Base-by-base conservation (phyloP, 2,329 filamentous ascomycete genomes). In the Akanthomyces muscarius region DNA sequence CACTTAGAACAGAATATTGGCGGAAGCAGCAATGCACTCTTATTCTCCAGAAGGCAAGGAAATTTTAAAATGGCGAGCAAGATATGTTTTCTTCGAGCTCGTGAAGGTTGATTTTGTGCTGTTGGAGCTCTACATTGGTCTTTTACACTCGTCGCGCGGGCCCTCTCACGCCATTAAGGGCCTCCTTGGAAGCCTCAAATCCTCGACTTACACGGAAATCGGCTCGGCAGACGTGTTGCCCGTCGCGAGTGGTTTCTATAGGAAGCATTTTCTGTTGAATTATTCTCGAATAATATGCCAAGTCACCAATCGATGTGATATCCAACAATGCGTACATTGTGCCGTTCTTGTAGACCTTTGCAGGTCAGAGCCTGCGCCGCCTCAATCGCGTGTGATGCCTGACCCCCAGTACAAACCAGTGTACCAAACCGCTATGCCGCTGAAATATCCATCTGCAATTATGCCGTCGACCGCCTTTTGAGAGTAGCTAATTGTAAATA, bases 391-490 rank as follows among this genome's bases (percentile, higher is more conserved):
- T 25, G 16, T 13, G 13, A 50, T 52, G 55, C 14, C 38, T 44
- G 11, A 8, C 11, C 10, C 38, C 21, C 16, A 38, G 13, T 25
- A 23, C n/a, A 36, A 52, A 8, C 16, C 36, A 42, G 16, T 23
- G n/a, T 23, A 60, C 14, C 45, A 23, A 52, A 52, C 23, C 16
- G 50, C 33, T 51, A 44, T 59, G 45, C 33, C 44, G 33, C 47
- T 42, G 30, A 38, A 59, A 51, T 23, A 11, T 25, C 57, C 28
- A 44, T 53, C 5, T 16, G 25, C 57, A 6, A 33, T 18, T 41
- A 33, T 45, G 48, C 38, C 38, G 21, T 53, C 38, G n/a, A 52
- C 41, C 48, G 18, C 58, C 58, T 53, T 61, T 53, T 61, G n/a
- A 51, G 16, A 28, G 47, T 50, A 50, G 30, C 28, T 41, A 21